These are phyloP conservation scores for Hibiscus syriacus DNA, from an alignment of 345 rosid genomes.

Conservation along the genomic window DNA sequence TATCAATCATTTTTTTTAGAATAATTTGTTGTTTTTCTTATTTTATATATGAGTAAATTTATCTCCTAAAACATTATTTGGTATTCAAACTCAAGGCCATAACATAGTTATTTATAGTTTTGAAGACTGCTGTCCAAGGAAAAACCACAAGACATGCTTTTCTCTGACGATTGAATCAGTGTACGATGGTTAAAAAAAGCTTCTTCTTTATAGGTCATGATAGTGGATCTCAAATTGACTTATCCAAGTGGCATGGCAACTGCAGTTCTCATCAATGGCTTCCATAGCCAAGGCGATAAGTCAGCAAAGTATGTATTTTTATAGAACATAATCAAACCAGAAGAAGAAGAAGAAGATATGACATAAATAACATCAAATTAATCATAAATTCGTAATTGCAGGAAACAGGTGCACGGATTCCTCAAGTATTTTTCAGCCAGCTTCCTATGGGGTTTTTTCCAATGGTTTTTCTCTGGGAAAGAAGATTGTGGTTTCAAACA, in stretches of 20 bases:
- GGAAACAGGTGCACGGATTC: conserved; percentile 28
- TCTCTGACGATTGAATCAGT: no score
- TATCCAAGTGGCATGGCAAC: conserved; percentile 94
- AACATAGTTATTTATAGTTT: no score
- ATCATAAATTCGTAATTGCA: conserved; percentile 21
- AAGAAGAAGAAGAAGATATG: not conserved
- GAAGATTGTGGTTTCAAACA: conserved; percentile 69
- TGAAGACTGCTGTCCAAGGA: no score
- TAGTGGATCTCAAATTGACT: conserved; percentile 71
- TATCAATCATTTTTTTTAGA: no score
- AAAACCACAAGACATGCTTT: no score
- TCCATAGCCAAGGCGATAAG: conserved; percentile 30
- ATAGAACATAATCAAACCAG: not conserved
- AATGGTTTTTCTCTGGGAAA: conserved; percentile 73
- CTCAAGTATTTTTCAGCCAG: conserved; percentile 65
- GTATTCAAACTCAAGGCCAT: no score
- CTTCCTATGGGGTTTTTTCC: conserved; percentile 88
- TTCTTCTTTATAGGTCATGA: conserved; percentile 48
- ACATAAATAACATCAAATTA: not conserved
- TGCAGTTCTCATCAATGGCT: conserved; percentile 93
- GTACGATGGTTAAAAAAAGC: not conserved
- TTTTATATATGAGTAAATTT: no score
- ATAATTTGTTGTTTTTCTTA: no score
- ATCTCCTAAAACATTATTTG: no score
- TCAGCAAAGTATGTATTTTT: not conserved